Base-by-base conservation (phyloP, 805 yeast genomes). In the Candida berthetii region DNA sequence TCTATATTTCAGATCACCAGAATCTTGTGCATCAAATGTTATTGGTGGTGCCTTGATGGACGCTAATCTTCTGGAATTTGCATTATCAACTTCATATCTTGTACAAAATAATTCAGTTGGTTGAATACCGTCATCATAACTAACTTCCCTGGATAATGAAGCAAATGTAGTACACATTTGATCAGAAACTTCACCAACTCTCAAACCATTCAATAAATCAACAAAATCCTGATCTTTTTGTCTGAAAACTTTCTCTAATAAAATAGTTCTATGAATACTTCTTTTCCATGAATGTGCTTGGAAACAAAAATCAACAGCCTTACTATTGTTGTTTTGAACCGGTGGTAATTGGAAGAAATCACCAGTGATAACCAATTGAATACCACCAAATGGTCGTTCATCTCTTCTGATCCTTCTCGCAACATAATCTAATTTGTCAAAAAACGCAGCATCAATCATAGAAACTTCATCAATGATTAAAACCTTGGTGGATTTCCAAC, bases 341-440 rank as follows among this genome's bases (percentile, higher is more conserved):
- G 99, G 99, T 1, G 99, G 99, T 35, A 93, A 69, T 64, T 93
- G 99, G 61, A 84, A 90, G 58, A 91, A 90, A 63, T 93, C 99
- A n/a, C 99, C 99, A 4, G 95, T 84, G 29, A 90, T 62, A 11
- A 93, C 77, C 14, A 93, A 50, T 55, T 93, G 99, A 35, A 93
- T 82, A 0, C 99, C 99, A 5, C 99, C 99, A 69, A 93, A 93
- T 0, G 97, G 96, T 38, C 48, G 49, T 13, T 66, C 58, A 19
- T 49, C 61, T 18, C 62, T 67, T 31, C 82, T 71, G 5, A 85
- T 61, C 1, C 52, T 54, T 48, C 82, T 71, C 0, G 93, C 97
- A 31, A 91, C 62, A 10, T 56, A 64, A 45, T 88, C 85, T 39
- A 93, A 66, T 53, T 88, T 88, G 37, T 83, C 84, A 47, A 93